These are phyloP conservation scores for Pythium plurisporium DNA, from an alignment of 352 stramenopile species.

Conservation along the genomic window DNA sequence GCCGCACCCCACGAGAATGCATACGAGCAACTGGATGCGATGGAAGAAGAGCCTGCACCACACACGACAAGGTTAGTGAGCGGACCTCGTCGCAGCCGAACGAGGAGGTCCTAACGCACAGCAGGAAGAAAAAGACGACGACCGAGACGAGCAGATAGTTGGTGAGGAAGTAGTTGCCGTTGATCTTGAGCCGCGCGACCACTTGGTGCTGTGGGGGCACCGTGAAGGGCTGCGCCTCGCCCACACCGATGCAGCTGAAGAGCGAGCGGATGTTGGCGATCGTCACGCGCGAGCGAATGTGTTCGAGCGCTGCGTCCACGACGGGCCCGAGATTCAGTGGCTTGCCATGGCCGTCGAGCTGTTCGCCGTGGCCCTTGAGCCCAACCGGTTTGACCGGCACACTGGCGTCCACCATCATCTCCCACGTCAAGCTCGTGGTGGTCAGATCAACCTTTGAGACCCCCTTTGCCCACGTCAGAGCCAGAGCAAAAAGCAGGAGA, in stretches of 20 bases:
- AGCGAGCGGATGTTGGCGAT: conserved; percentile 50
- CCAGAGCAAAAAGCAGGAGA: neutral
- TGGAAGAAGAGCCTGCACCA: conserved; percentile 60
- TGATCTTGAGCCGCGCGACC: conserved; percentile 53
- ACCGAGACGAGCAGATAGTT: conserved; percentile 67
- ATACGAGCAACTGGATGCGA: conserved; percentile 60
- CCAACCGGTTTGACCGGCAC: conserved; percentile 15
- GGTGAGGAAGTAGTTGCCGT: conserved; percentile 67
- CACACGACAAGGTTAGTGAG: neutral
- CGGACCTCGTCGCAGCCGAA: too few species aligned
- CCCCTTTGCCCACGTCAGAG: conserved; percentile 1
- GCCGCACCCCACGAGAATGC: conserved; percentile 49
- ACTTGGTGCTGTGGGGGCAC: conserved; percentile 44
- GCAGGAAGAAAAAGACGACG: conserved; percentile 55
- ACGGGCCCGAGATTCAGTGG: conserved; percentile 23
- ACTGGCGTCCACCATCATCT: conserved; percentile 16
- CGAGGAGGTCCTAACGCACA: conserved; percentile 28
- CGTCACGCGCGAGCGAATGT: conserved; percentile 38
- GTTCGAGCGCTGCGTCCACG: conserved; percentile 32
- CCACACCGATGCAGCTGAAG: conserved; percentile 58
- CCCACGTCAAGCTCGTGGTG: too few species aligned
- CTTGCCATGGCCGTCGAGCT: conserved; percentile 9
- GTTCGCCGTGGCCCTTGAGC: conserved; percentile 18
- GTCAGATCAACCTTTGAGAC: neutral
- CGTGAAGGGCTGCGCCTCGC: conserved; percentile 58